A percentile compares a stretch with the other conserved stretches of the same genome.
Conservation (phyloP, 805 yeast genomes). For the Kuraishia cidri region DNA sequence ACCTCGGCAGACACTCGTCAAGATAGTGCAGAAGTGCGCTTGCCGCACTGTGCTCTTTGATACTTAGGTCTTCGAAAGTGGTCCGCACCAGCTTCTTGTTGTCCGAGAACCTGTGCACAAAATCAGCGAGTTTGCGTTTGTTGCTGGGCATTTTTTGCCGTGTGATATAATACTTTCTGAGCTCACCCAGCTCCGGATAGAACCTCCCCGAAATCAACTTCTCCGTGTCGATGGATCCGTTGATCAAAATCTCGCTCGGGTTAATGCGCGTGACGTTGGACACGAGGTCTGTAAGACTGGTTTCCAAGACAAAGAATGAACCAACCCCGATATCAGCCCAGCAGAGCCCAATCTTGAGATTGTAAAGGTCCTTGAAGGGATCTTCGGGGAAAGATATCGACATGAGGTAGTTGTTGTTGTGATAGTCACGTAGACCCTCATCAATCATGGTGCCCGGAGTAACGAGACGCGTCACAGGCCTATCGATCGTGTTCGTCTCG, state of each 20-base stretch:
- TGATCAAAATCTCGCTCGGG: constrained; percentile 73
- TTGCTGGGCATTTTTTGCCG: constrained; percentile 34
- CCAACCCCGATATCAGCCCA: constrained; percentile 93
- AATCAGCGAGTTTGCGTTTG: constrained; percentile 27
- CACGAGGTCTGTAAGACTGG: constrained; percentile 48
- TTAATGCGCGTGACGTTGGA: constrained; percentile 69
- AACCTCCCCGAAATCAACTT: constrained; percentile 36
- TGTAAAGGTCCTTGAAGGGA: constrained; percentile 25
- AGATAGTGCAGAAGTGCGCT: constrained; percentile 60
- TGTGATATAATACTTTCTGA: constrained; percentile 52
- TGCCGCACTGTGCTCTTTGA: constrained; percentile 51
- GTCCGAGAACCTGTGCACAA: constrained; percentile 29
- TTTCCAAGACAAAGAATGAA: constrained; percentile 58
- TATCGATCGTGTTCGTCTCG: constrained; percentile 29
- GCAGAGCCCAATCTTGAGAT: constrained; percentile 54
- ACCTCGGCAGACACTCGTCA: constrained; percentile 63
- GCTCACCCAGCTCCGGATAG: constrained; percentile 49
- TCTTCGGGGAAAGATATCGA: constrained; percentile 54
- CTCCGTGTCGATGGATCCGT: constrained; percentile 30
- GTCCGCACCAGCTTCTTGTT: constrained; percentile 12
- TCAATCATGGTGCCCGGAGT: constrained; percentile 92
- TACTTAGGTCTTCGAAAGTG: constrained; percentile 22
- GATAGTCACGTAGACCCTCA: constrained; percentile 71
- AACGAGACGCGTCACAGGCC: constrained; percentile 72
- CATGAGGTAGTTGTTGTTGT: constrained; percentile 61